Conservation (phyloP, 169 alveolate genomes). For the Plasmodium relictum region DNA sequence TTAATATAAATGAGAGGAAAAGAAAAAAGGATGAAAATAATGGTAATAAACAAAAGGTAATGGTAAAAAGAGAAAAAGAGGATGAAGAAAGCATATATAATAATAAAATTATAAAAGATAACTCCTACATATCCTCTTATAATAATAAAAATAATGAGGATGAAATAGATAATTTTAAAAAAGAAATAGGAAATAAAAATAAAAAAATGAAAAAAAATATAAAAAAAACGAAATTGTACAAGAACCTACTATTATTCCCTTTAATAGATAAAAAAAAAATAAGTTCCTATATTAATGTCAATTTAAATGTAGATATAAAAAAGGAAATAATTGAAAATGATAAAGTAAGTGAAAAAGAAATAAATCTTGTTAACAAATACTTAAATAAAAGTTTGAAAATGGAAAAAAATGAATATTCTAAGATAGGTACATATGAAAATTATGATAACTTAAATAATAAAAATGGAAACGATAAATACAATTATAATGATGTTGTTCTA, state of each 20-base stretch:
- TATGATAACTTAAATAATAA: conserved; percentile 14
- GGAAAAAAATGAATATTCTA: neutral
- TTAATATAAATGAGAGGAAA: no score
- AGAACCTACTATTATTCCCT: conserved; percentile 22
- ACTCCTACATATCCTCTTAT: neutral
- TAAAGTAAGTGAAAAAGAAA: neutral
- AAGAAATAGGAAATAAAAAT: neutral
- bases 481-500: conserved; percentile 14
- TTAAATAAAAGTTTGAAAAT: conserved; percentile 21
- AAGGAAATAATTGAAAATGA: neutral
- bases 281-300: conserved; percentile 22
- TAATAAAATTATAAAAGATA: neutral
- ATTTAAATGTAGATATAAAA: conserved; percentile 40
- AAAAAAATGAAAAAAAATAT: conserved; percentile 10
- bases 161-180: neutral
- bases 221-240: neutral
- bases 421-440: conserved; percentile 6
- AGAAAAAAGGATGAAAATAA: no score
- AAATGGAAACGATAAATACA: neutral
- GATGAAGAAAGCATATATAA: neutral
- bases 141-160: neutral
- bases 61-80: no score
- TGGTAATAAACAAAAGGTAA: no score
- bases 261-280: conserved; percentile 38
- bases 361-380: conserved; percentile 20